These are phyloP conservation scores for Coriolopsis trogii DNA, from an alignment of 1,284 basidiomycete species.

Conservation along the genomic window DNA sequence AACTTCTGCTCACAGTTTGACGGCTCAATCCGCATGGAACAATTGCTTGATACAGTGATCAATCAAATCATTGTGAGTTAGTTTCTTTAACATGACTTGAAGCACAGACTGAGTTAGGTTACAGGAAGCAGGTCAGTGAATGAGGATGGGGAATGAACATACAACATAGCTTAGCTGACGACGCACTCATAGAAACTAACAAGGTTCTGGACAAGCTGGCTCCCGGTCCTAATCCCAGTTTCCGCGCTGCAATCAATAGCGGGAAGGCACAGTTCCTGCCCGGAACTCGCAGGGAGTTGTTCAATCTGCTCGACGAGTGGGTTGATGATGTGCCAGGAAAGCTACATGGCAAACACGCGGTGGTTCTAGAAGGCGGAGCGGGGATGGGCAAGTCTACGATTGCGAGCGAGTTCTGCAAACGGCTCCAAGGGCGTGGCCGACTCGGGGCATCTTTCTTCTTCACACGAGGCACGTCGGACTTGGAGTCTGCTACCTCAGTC, in stretches of 20 bases:
- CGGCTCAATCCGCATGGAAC: too few species aligned
- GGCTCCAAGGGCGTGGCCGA: neutral
- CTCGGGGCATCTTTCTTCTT: conserved; percentile 21
- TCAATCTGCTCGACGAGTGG: conserved; percentile 14
- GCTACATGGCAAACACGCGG: neutral
- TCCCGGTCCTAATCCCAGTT: too few species aligned
- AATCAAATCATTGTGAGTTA: too few species aligned
- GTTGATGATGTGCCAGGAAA: neutral
- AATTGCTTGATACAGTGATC: too few species aligned
- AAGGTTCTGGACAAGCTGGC: too few species aligned
- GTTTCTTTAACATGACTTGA: too few species aligned
- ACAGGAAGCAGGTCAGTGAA: too few species aligned
- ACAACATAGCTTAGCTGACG: too few species aligned
- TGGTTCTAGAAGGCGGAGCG: conserved; percentile 9
- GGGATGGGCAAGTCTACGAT: conserved; percentile 22
- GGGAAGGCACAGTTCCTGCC: conserved; percentile 15
- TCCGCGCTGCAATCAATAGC: neutral
- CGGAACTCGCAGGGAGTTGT: conserved; percentile 14
- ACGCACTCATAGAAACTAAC: too few species aligned
- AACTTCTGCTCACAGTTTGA: too few species aligned
- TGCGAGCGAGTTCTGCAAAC: conserved; percentile 10
- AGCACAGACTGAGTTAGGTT: too few species aligned
- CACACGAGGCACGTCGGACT: neutral
- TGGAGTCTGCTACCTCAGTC: neutral
- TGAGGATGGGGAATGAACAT: too few species aligned